phyloP scores from a whole-genome alignment of 257 asterid genomes.

The Phtheirospermum japonicum region DNA sequence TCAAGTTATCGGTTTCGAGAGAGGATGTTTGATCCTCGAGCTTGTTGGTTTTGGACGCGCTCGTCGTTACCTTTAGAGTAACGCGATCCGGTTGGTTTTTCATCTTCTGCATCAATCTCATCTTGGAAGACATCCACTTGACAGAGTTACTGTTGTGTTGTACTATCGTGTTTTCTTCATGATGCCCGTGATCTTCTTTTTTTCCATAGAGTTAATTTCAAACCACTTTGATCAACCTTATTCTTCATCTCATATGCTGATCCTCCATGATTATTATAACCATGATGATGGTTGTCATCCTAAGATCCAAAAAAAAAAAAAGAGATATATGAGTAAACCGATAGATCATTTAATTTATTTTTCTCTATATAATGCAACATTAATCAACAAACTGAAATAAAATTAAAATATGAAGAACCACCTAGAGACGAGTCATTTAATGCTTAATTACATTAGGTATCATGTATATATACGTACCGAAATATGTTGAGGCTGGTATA shows the following conservation, averaged over 20 bases:
- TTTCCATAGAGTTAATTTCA: conserved; percentile 48
- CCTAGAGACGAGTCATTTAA: too few relatives aligned
- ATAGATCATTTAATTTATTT: too few relatives aligned
- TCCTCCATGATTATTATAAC: conserved; percentile 30
- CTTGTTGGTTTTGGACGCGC: conserved; percentile 16
- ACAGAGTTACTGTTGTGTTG: conserved; percentile 10
- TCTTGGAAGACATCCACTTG: conserved; percentile 70
- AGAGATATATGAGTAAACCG: too few relatives aligned
- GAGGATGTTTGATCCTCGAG: conserved; percentile 39
- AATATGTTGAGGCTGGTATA: conserved; percentile 32
- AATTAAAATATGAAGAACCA: too few relatives aligned
- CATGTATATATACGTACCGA: conserved; percentile 36
- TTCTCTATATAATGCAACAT: too few relatives aligned
- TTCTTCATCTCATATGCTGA: conserved; percentile 37
- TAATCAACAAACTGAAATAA: too few relatives aligned
- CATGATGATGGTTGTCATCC: conserved; percentile 25
- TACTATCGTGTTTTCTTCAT: not conserved
- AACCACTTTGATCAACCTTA: conserved; percentile 35
- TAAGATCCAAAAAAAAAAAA: conserved; percentile 19
- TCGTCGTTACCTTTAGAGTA: not conserved
- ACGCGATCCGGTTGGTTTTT: conserved; percentile 26
- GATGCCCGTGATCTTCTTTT: conserved; percentile 27
- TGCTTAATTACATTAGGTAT: not conserved
- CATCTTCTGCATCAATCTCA: conserved; percentile 62
- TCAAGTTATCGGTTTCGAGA: conserved; percentile 42